Percentiles rank a stretch among this genome's conserved stretches.
Evolutionary conservation across 345 rosid genomes (phyloP).

Genomic region (Cardamine chenopodiifolia): DNA sequence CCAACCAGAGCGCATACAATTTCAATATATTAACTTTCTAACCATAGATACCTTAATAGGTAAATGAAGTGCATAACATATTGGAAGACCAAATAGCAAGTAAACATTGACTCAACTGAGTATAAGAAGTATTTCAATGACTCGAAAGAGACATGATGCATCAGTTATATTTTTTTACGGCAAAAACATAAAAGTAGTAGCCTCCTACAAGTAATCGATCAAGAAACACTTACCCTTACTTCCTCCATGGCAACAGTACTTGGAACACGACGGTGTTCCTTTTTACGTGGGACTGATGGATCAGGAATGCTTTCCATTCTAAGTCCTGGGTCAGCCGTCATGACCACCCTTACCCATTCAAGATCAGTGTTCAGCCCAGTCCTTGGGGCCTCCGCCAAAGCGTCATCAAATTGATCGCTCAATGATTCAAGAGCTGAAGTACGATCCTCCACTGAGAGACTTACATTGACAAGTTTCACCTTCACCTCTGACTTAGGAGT

Average conservation of each 20-base stretch:
- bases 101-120: constrained; percentile 5
- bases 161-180: constrained; percentile 3
- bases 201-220: constrained; percentile 7
- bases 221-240: constrained; percentile 73
- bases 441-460: constrained; percentile 63
- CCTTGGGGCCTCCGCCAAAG: constrained; percentile 37
- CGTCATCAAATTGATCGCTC: constrained; percentile 42
- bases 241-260: constrained; percentile 98
- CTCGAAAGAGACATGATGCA: not conserved
- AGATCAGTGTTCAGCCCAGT: constrained; percentile 52
- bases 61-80: constrained; percentile 5
- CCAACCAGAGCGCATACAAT: constrained; percentile 1
- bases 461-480: constrained; percentile 70
- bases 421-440: constrained; percentile 28
- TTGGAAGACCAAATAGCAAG: constrained; percentile 4
- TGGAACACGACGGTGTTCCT: constrained; percentile 99
- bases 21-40: constrained; percentile 8
- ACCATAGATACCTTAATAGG: constrained; percentile 10
- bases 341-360: constrained; percentile 93
- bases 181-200: constrained; percentile 1
- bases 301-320: constrained; percentile 74
- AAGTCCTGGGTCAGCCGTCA: constrained; percentile 79
- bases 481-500: constrained; percentile 74
- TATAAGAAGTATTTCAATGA: constrained; percentile 16
- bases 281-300: constrained; percentile 63